Evolutionary conservation across 2,329 filamentous ascomycete species (phyloP).

Genomic region (Pseudocercospora musae): DNA sequence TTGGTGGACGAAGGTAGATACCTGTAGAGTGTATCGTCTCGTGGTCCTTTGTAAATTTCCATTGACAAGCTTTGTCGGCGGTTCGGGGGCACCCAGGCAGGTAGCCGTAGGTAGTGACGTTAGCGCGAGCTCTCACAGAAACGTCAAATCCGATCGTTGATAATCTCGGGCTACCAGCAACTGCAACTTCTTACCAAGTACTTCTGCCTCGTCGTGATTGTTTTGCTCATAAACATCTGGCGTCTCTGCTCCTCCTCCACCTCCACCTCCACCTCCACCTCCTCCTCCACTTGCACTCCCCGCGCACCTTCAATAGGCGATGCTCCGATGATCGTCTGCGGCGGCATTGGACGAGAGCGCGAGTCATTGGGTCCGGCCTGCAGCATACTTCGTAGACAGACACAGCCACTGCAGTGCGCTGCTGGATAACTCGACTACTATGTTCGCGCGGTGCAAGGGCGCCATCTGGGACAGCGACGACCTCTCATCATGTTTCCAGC

Average conservation of each 20-base stretch:
- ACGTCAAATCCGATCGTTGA: background rate
- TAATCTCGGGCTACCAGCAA: background rate
- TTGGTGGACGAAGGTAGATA: background rate
- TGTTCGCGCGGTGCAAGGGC: constrained; percentile 55
- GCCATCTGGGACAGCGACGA: constrained; percentile 61
- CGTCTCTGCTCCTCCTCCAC: background rate
- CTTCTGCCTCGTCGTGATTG: background rate
- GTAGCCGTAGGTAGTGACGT: background rate
- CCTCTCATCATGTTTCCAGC: constrained; percentile 60
- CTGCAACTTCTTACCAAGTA: too few relatives aligned
- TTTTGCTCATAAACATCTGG: too few relatives aligned
- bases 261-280: background rate
- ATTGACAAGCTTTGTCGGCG: background rate
- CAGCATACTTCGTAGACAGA: background rate
- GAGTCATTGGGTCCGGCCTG: background rate
- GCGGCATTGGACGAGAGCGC: background rate
- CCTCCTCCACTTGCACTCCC: background rate
- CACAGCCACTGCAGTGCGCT: background rate
- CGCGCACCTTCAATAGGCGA: background rate
- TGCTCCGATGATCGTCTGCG: constrained; percentile 9
- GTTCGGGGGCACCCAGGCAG: background rate
- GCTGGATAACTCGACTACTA: constrained; percentile 7
- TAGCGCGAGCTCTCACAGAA: background rate
- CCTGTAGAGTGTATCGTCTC: background rate
- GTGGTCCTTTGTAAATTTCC: too few relatives aligned